Evolutionary conservation across 108 stramenopile genomes (phyloP), one percentile per base, ranked within the genome.

Genomic region (Nitzschia putrida): DNA sequence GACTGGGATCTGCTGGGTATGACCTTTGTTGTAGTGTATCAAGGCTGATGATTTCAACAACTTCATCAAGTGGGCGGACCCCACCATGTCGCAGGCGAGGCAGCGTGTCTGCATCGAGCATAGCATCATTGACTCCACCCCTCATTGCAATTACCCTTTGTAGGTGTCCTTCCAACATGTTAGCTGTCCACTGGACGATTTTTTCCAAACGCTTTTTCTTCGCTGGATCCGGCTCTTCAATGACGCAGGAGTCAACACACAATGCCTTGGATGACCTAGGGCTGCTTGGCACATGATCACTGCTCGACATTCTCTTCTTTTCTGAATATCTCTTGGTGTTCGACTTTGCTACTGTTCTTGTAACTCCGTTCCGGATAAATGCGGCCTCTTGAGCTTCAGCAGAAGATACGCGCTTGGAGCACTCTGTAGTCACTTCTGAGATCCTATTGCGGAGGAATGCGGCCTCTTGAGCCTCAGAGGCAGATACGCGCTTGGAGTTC

Each of bases 31-130:
- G 18, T 49, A 18, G 71, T 4, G 40, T 49, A 4, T 71, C 71
- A 47, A 78, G 53, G 18, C n/a, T 49, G 26, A 79, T 68, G 54
- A 64, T 63, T 18, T 79, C 78, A 9, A 53, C 41, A 7, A 73
- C 67, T 57, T 79, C 72, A 40, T 79, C 78, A 23, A 79, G 59
- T 9, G 65, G 68, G 6, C 43, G 69, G 23, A 13, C 54, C 13
- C 54, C 54, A 2, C 24, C 13, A 3, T 13, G 21, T 55, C 22
- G 16, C 3, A 21, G 22, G 3, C 21, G 18, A 7, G 24, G 18
- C 1, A 55, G 13, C 22, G 24, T 16, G 2, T 3, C 13, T 25
- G 6, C 3, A 6, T 25, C 20, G 8, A 22, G 24, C 3, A 6
- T 8, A 13, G 24, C 54, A 8, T 25, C 29, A 4, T 34, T 34